Evolutionary conservation across 192 early-diverging fungal species (phyloP), one percentile per base, ranked within the genome.

Genomic region (Backusella luteola): DNA sequence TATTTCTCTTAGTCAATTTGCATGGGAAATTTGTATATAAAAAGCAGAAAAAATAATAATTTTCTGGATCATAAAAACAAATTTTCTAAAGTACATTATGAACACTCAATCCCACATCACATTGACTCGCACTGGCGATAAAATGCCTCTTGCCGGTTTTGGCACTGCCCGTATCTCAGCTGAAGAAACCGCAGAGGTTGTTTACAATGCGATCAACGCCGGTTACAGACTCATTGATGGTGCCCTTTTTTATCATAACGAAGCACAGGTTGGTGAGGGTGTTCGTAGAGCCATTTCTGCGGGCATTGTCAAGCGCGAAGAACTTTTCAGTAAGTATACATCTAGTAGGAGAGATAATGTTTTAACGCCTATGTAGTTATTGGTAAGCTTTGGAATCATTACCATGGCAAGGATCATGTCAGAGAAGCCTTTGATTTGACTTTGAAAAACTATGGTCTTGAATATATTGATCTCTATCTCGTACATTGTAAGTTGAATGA

Each of bases 401-500:
- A 86, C 59, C 89, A 92, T 42, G 73, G 73, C 41, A 81, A 81
- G 76, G 81, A 87, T 9, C 82, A 88, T 35, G 87, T 87, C 32
- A 82, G 86, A 14, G 36, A 79, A 59, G 90, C 89, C 8, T 86
- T 89, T 69, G 81, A 90, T 35, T 73, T 76, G 35, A 80, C 84
- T 15, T 81, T 92, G 19, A 77, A 79, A 52, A 84, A 90, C 14
- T 78, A 92, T 1, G 81, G 84, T 17, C 69, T 89, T 39, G 80
- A 84, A 0, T 91, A 92, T 75, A 38, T 94, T 49, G 92, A 94
- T 77, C 81, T 94, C 11, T 91, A 90, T 76, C 69, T 94, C 42
- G 85, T 94, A 21, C 93, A 94, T 77, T 92, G 79, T 77, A 74
- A 80, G 79, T 76, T 19, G n/a, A n/a, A 8, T 17, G 5, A 1